These are phyloP conservation scores for Diplodia mutila DNA, from an alignment of 2,329 filamentous ascomycete genomes.

Conservation along the genomic window DNA sequence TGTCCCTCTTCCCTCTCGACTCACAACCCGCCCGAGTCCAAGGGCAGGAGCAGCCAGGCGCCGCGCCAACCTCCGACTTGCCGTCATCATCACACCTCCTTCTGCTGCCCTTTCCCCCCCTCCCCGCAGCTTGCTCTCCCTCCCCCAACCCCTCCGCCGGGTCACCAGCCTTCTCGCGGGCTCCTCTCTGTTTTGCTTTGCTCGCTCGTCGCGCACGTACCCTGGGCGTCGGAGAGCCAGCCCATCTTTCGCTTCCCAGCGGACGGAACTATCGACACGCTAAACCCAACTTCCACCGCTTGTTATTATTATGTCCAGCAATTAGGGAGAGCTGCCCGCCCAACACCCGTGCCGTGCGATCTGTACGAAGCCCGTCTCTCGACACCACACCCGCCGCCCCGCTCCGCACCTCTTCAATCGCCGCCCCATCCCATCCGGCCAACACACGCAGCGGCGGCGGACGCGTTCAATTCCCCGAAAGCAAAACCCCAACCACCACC, in stretches of 20 bases:
- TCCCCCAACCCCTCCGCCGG: not conserved
- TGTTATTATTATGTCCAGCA: not conserved
- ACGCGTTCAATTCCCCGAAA: not conserved
- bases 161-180: not conserved
- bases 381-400: not conserved
- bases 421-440: not conserved
- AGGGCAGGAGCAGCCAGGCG: conserved; percentile 1
- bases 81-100: not conserved
- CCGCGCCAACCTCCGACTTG: conserved; percentile 10
- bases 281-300: conserved; percentile 1
- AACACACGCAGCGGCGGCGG: too few species aligned
- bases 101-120: not conserved
- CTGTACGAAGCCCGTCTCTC: not conserved
- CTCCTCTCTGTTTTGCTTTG: not conserved
- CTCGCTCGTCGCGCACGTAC: not conserved
- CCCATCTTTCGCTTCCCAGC: not conserved
- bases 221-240: not conserved
- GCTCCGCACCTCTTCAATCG: not conserved
- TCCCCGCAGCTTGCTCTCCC: not conserved
- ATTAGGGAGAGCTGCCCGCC: conserved; percentile 2
- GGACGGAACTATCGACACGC: not conserved
- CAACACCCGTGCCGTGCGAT: not conserved
- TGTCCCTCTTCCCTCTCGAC: not conserved
- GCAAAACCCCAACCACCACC: not conserved
- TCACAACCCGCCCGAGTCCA: not conserved